Evolutionary conservation across 371 early-diverging fungal genomes (phyloP).

Genomic region (Apophysomyces variabilis): DNA sequence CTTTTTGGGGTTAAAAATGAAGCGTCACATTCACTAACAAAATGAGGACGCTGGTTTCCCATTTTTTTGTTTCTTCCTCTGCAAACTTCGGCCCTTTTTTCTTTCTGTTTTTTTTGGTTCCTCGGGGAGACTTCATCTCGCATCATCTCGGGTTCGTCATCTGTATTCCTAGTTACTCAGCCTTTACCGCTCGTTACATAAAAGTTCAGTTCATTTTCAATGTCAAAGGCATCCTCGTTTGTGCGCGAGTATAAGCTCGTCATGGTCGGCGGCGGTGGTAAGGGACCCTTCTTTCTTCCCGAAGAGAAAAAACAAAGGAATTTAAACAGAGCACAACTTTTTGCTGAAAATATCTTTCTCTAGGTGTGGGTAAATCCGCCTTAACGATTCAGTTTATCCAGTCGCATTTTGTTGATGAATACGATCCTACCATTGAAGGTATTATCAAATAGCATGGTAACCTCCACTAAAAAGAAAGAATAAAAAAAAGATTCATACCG

Average conservation of each 20-base stretch:
- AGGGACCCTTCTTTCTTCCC: not conserved
- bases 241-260: conserved; percentile 79
- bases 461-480: not conserved
- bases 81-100: conserved; percentile 9
- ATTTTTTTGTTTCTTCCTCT: conserved; percentile 1
- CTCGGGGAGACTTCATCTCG: conserved; percentile 6
- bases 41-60: not conserved
- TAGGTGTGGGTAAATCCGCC: conserved; percentile 85
- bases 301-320: not conserved
- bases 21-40: too few species aligned
- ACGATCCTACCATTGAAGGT: conserved; percentile 95
- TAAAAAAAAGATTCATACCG: conserved; percentile 80
- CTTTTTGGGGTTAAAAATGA: too few species aligned
- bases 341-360: conserved; percentile 1
- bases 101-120: too few species aligned
- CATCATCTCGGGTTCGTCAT: not conserved
- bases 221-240: conserved; percentile 59
- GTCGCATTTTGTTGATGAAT: conserved; percentile 89
- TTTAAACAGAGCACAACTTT: not conserved
- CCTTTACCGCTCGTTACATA: not conserved
- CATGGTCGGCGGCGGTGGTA: conserved; percentile 87
- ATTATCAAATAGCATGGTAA: conserved; percentile 10
- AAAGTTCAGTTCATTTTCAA: conserved; percentile 4
- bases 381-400: conserved; percentile 92
- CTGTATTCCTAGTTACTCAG: conserved; percentile 1